Evolutionary conservation across 257 asterid species (phyloP), one percentile per base, ranked within the genome.

Genomic region (Mentha longifolia): DNA sequence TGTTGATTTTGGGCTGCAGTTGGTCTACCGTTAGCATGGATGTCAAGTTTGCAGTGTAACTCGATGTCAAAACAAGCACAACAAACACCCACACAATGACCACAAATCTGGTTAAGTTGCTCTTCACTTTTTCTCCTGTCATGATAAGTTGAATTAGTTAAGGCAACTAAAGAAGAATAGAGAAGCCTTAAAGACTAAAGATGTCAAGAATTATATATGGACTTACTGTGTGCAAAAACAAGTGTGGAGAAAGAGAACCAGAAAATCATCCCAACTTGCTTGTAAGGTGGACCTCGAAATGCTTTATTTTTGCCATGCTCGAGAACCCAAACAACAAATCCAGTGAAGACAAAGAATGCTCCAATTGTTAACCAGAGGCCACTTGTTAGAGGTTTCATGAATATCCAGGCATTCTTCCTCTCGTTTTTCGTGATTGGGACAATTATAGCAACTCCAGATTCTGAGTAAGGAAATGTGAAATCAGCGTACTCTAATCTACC

Each of bases 1-100:
- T 10, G 10, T 28, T 11, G 39, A 52, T 17, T 10, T 78, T 64
- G 3, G 90, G 85, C 57, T 73, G 78, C 3, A 87, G 86, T 57
- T 87, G 86, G 10, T 81, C 81, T 11, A 83, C 84, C n/a, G 88
- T 86, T 31, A 86, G 65, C 89, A 86, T 84, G 37, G 89, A 87
- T 42, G 92, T 61, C 72, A 84, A 73, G 79, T 74, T 87, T 49
- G 89, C 88, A 0, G 87, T 85, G 74, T 87, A 82, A 25, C 88
- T 83, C 42, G 85, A 81, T 55, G 89, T 84, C 30, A 87, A 61
- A 35, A 87, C 86, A 22, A 84, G 76, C 61, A 87, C 92, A 61
- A 75, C 86, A 7, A 84, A 77, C 60, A 87, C 65, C 92, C 92
- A 84, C 7, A 84, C 77, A 11, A 84, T 75, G 58, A 84, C 25